Base-by-base conservation (phyloP, 345 rosid genomes). In the Gossypium ekmanianum region DNA sequence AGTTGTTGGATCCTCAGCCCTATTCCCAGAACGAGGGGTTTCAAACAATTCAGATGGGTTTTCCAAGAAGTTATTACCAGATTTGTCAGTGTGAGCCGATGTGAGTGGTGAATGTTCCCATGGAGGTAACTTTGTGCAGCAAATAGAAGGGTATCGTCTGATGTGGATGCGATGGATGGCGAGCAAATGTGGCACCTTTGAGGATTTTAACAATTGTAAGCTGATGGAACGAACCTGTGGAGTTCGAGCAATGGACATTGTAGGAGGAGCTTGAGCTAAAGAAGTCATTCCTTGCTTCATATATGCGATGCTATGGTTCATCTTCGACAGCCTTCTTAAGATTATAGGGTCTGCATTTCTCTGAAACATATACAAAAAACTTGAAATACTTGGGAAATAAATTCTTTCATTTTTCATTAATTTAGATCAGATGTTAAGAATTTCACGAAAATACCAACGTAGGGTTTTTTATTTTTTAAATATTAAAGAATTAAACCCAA, bases 51-150 rank as follows among this genome's bases (percentile, higher is more conserved):
- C 81, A 2, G 78, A 13, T n/a, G 88, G 75, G 81, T 85, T 85
- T 1, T 86, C 84, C 56, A 90, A 61, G 68, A 89, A 78, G 61
- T 77, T 72, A 57, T 72, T 82, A 71, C 61, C 80, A 65, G 81
- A 68, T 68, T 85, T 87, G 39, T 83, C 89, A 9, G 85, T 61
- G 12, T 85, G 74, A 75, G 91, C 84, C 61, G 73, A 85, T 3
- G 84, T 68, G 56, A 80, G 76, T 3, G 88, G 90, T 54, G 90
- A 74, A 56, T 92, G 85, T 74, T 92, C 94, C 96, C 90, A 88
- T 2, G 84, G 86, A 59, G 94, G 83, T 41, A 76, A 75, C 22
- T 87, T 83, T 9, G 91, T 76, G 82, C 89, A 89, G 75, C 79
- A 72, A 76, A 90, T 75, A 74, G 62, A 78, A 29, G 79, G 41